These are phyloP conservation scores for Coprinellus micaceus DNA, from an alignment of 768 basidiomycete species.

Conservation along the genomic window DNA sequence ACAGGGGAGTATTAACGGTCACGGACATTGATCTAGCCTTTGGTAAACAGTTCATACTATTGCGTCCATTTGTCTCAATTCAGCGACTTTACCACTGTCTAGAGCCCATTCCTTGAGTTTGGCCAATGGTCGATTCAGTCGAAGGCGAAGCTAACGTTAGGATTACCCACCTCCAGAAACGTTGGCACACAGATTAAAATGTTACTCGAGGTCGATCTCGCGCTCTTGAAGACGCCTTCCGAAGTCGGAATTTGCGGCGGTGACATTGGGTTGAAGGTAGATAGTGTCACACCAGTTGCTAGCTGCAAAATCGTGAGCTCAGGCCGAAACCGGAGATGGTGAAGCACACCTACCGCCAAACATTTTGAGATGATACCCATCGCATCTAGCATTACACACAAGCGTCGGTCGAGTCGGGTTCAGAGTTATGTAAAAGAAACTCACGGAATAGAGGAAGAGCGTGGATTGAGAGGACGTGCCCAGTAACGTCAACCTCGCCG, in stretches of 20 bases:
- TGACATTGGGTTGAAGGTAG: constrained; percentile 21
- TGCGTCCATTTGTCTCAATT: constrained; percentile 15
- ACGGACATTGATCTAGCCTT: neutral
- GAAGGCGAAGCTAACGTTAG: neutral
- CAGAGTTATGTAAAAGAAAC: neutral
- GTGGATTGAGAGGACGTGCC: constrained; percentile 18
- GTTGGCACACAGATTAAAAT: constrained; percentile 15
- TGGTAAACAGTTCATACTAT: constrained; percentile 13
- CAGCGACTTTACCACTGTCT: constrained; percentile 12
- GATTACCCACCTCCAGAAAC: constrained; percentile 19
- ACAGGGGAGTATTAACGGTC: neutral
- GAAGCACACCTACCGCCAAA: constrained; percentile 13
- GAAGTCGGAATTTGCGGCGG: constrained; percentile 15
- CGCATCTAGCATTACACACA: constrained; percentile 9
- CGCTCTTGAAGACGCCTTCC: constrained; percentile 15
- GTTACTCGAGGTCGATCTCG: constrained; percentile 5
- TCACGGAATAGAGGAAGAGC: constrained; percentile 20
- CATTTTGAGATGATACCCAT: constrained; percentile 18
- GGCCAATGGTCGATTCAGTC: neutral
- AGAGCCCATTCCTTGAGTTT: constrained; percentile 23
- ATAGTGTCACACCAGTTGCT: constrained; percentile 16
- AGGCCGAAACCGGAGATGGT: neutral
- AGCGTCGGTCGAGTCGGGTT: neutral
- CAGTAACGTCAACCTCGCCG: constrained; percentile 23
- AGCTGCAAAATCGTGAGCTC: constrained; percentile 1